Base-by-base conservation (phyloP, 768 basidiomycete genomes). In the Kwoniella dendrophila region DNA sequence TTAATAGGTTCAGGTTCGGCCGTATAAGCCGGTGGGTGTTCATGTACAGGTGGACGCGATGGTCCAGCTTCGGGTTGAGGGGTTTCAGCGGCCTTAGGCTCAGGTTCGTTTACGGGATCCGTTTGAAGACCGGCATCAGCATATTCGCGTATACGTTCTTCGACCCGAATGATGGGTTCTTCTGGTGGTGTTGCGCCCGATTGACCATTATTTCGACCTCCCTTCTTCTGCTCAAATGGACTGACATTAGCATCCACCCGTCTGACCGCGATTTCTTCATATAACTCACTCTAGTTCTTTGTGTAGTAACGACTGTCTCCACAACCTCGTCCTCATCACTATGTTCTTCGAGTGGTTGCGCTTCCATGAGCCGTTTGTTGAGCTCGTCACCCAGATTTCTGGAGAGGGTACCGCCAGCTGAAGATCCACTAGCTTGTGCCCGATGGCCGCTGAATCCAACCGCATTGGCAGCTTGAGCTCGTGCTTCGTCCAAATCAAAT, bases 401-500 rank as follows among this genome's bases (percentile, higher is more conserved):
- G 2, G 66, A 64, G 26, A 78, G 29, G 0, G 77, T 77, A 27
- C 61, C 71, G 8, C 59, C 60, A 12, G 59, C 68, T n/a, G 68
- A 68, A 1, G 64, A 65, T 2, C 50, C 55, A 20, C 62, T 65
- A 1, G 62, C 54, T 22, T 52, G 59, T 12, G 61, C 44, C 11
- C 81, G 70, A 86, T 90, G 41, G 80, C 81, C 48, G 66, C 71
- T 79, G 40, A 79, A 76, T 40, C 67, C 79, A 38, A 80, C 75
- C 4, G 82, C 81, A 49, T 74, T 74, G 11, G 66, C 68, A 29
- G 68, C 71, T 48, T 78, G 80, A 54, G 81, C 85, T 40, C 92
- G 83, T 83, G 94, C 85, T 79, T 94, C 92, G 69, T 97, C 93
- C 83, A 97, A 86, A 71, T 97, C 94, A 67, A 88, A 95, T 32